phyloP scores from a whole-genome alignment of 768 basidiomycete genomes.

The Lentinula boryana region DNA sequence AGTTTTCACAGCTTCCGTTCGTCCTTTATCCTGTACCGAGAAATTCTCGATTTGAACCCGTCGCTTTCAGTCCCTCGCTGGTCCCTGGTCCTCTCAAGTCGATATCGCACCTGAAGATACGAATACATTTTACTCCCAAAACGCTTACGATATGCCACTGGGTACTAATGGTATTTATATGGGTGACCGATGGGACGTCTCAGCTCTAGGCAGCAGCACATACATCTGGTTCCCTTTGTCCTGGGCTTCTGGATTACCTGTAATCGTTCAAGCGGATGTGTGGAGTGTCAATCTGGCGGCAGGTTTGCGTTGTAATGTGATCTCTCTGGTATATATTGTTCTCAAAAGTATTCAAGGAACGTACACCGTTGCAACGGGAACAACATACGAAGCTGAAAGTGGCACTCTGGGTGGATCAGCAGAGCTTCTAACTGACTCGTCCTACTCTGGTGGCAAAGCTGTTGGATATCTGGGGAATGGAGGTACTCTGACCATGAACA shows the following conservation, averaged over 20 bases:
- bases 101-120: constrained; percentile 48
- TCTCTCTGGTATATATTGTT: not conserved
- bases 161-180: constrained; percentile 50
- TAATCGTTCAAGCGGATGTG: constrained; percentile 49
- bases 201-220: constrained; percentile 45
- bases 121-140: constrained; percentile 59
- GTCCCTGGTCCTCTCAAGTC: constrained; percentile 49
- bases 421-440: constrained; percentile 31
- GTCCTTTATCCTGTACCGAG: constrained; percentile 6
- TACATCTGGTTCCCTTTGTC: constrained; percentile 61
- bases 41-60: not conserved
- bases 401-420: constrained; percentile 45
- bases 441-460: constrained; percentile 47
- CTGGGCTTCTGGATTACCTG: constrained; percentile 45
- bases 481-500: constrained; percentile 49
- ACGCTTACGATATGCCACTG: constrained; percentile 46
- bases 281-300: constrained; percentile 48
- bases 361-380: constrained; percentile 42
- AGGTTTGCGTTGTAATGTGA: constrained; percentile 19
- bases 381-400: constrained; percentile 49
- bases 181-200: constrained; percentile 59
- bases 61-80: constrained; percentile 37
- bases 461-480: constrained; percentile 53
- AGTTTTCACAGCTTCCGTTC: constrained; percentile 45
- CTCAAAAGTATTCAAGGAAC: constrained; percentile 27